These are phyloP conservation scores for Trichoderma hamatum DNA, from an alignment of 2,329 filamentous ascomycete genomes.

Conservation along the genomic window DNA sequence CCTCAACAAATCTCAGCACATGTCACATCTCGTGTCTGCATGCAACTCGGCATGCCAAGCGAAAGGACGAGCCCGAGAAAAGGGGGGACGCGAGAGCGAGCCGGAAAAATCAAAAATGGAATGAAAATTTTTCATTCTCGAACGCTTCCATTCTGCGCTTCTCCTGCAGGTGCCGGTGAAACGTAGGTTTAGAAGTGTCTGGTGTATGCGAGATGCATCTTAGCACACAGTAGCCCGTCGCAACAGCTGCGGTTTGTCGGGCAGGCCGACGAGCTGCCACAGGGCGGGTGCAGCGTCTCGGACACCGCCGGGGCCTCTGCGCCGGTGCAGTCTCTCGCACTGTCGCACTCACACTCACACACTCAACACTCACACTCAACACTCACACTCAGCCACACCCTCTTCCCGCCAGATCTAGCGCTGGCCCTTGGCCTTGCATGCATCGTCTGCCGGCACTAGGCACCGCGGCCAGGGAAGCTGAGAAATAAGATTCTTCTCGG, in stretches of 20 bases:
- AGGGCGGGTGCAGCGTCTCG: background rate
- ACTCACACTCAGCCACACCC: constrained; percentile 20
- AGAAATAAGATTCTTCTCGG: constrained; percentile 19
- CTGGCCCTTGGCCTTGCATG: background rate
- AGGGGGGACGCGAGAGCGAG: background rate
- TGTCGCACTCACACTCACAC: no score
- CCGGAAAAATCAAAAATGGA: background rate
- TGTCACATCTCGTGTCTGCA: background rate
- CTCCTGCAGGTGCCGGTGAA: background rate
- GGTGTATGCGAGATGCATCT: background rate
- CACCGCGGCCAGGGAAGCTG: no score
- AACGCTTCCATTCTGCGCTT: background rate
- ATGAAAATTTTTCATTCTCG: constrained; percentile 1
- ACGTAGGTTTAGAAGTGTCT: background rate
- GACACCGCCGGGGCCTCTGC: constrained; percentile 13
- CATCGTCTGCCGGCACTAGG: constrained; percentile 23
- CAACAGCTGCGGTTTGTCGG: constrained; percentile 9
- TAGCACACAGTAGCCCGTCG: background rate
- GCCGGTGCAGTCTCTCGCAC: no score
- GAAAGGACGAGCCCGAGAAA: background rate
- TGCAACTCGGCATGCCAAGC: background rate
- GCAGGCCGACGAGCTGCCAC: background rate
- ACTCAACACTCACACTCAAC: no score
- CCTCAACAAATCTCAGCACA: background rate
- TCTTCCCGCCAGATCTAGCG: constrained; percentile 9